Evolutionary conservation across 2,329 filamentous ascomycete genomes (phyloP).

Genomic region (Fusarium brachygibbosum): DNA sequence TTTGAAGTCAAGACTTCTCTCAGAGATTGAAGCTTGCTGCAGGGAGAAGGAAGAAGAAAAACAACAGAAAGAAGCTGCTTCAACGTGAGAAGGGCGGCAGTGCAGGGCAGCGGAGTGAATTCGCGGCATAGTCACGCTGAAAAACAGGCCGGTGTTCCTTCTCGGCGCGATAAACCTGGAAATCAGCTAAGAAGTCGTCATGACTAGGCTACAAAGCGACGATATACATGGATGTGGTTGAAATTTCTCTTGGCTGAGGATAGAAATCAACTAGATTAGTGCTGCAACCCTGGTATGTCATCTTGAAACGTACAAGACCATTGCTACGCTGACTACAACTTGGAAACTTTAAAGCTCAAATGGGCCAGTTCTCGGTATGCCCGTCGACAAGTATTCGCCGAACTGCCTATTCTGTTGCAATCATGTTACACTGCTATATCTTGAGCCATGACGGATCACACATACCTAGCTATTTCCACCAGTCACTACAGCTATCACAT

Average conservation of each 20-base stretch:
- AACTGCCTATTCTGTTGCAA: constrained; percentile 23
- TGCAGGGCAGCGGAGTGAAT: not conserved
- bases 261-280: constrained; percentile 6
- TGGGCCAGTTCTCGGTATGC: constrained; percentile 10
- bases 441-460: not conserved
- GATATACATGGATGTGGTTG: not conserved
- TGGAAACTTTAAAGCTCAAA: constrained; percentile 5
- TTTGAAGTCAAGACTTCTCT: constrained; percentile 27
- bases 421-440: constrained; percentile 1
- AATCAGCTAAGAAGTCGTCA: not conserved
- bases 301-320: constrained; percentile 1
- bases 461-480: constrained; percentile 24
- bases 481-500: constrained; percentile 16
- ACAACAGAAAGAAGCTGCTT: not conserved
- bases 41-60: not conserved
- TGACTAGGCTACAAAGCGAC: not conserved
- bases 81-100: not conserved
- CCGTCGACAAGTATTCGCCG: constrained; percentile 12
- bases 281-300: constrained; percentile 3
- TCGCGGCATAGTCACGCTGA: not conserved
- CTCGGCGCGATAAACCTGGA: constrained; percentile 12
- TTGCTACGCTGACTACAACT: not conserved
- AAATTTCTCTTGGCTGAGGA: not conserved
- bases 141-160: constrained; percentile 3
- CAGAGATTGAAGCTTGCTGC: constrained; percentile 11